Evolutionary conservation across 495 filamentous ascomycete species (phyloP).

Genomic region (Talaromyces stipitatus): DNA sequence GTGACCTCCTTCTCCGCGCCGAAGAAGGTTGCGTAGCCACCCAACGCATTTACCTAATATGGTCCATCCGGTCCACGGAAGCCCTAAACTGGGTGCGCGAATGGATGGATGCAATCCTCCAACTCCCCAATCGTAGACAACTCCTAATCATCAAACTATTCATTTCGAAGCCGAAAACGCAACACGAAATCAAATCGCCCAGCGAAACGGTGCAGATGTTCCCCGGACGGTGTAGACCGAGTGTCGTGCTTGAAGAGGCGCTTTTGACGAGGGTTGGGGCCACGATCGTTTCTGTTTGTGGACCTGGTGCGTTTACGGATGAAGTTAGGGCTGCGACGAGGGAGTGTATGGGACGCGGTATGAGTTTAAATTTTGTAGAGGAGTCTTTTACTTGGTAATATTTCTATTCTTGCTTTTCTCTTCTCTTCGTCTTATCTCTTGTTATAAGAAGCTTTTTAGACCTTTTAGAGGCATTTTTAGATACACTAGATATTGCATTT

Average conservation of each 20-base stretch:
- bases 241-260: conserved; percentile 65
- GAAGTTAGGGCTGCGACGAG: conserved; percentile 72
- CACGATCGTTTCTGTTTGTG: conserved; percentile 81
- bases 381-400: conserved; percentile 83
- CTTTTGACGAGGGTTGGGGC: conserved; percentile 71
- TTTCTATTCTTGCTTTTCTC: not conserved
- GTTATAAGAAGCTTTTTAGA: not conserved
- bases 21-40: conserved; percentile 65
- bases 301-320: conserved; percentile 82
- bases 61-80: conserved; percentile 83
- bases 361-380: conserved; percentile 80
- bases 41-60: conserved; percentile 73
- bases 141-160: conserved; percentile 81
- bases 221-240: conserved; percentile 54
- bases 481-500: not conserved
- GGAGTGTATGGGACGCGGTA: conserved; percentile 53
- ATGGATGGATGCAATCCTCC: conserved; percentile 93
- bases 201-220: conserved; percentile 87
- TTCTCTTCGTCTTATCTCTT: not conserved
- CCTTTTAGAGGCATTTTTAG: not conserved
- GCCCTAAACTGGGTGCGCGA: conserved; percentile 87
- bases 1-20: conserved; percentile 64
- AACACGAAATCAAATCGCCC: conserved; percentile 72
- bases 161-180: conserved; percentile 73
- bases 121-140: conserved; percentile 73